Evolutionary conservation across 2,329 filamentous ascomycete species (phyloP).

Genomic region (Harringtonia aguacate): DNA sequence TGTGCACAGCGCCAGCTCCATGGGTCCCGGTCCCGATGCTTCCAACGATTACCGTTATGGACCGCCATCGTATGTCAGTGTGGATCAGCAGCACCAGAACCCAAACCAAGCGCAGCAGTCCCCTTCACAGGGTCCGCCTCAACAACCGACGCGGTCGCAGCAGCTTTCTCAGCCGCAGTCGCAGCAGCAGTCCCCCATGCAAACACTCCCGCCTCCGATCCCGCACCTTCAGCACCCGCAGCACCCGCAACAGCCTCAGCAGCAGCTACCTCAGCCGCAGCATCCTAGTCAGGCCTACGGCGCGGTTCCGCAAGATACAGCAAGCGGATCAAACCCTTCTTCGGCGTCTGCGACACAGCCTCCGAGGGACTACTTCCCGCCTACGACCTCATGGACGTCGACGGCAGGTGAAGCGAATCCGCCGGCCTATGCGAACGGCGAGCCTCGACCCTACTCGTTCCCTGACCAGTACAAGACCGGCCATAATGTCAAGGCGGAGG

Average conservation of each 20-base stretch:
- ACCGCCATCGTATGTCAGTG: constrained; percentile 28
- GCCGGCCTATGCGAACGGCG: constrained; percentile 34
- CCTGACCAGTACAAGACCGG: constrained; percentile 36
- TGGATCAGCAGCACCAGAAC: constrained; percentile 16
- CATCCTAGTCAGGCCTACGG: constrained; percentile 6
- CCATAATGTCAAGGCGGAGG: constrained; percentile 21
- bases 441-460: constrained; percentile 36
- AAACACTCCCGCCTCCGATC: constrained; percentile 8
- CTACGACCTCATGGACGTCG: constrained; percentile 40
- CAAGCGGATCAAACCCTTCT: constrained; percentile 7
- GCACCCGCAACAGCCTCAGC: constrained; percentile 3
- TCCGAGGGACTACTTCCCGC: constrained; percentile 42
- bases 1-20: constrained; percentile 36
- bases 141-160: constrained; percentile 1
- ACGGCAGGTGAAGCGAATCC: constrained; percentile 34
- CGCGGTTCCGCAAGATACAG: constrained; percentile 3
- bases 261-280: constrained; percentile 6
- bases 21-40: constrained; percentile 34
- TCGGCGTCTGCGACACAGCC: constrained; percentile 15
- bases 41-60: constrained; percentile 48
- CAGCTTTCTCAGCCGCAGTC: constrained; percentile 7
- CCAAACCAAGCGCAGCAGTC: constrained; percentile 4
- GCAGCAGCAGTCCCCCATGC: constrained; percentile 8
- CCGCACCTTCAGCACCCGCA: constrained; percentile 6
- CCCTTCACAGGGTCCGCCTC: background rate